Base-by-base conservation (phyloP, 2,329 filamentous ascomycete species). In the Westerdykella aurantiaca region DNA sequence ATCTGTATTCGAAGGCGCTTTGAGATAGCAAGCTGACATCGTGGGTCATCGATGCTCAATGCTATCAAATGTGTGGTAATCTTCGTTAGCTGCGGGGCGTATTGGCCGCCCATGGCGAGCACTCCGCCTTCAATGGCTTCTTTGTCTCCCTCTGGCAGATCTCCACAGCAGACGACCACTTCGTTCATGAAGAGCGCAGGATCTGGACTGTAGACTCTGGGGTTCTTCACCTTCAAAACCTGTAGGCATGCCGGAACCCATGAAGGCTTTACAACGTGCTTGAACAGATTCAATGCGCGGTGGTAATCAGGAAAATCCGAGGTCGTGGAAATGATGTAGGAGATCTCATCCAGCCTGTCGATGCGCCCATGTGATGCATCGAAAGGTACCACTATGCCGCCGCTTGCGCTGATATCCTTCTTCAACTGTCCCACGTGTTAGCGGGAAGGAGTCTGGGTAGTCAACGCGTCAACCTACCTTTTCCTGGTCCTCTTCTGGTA, bases 111-210 rank as follows among this genome's bases (percentile, higher is more conserved):
- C 70, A 96, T 82, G 0, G 93, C 91, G 58, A 95, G 72, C 2
- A 91, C 87, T 1, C 88, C 91, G 10, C 90, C 93, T 33, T 87
- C 81, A 44, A 98, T 96, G 10, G 89, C 87, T 69, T 97, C 91
- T 63, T 89, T 87, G 67, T 98, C 93, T 31, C 82, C 85, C 31
- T 81, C 74, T 0, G 93, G 93, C 38, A 98, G 80, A 57, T 93
- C 86, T 38, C 84, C 88, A 60, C 87, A 94, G 25, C 83, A 85
- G 14, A 96, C 76, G 22, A 86, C 79, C 34, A 97, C 85, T 54
- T 88, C 83, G 41, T 86, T 86, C 69, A 98, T 87, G 64, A 96
- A 93, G 63, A 95, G 81, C 46, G 85, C 80, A 2, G 91, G 90
- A 58, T 98, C 93, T 1, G 93, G 93, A 37, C 85, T 96, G 66